Evolutionary conservation across 768 basidiomycete genomes (phyloP).

Genomic region (Serendipita vermifera): DNA sequence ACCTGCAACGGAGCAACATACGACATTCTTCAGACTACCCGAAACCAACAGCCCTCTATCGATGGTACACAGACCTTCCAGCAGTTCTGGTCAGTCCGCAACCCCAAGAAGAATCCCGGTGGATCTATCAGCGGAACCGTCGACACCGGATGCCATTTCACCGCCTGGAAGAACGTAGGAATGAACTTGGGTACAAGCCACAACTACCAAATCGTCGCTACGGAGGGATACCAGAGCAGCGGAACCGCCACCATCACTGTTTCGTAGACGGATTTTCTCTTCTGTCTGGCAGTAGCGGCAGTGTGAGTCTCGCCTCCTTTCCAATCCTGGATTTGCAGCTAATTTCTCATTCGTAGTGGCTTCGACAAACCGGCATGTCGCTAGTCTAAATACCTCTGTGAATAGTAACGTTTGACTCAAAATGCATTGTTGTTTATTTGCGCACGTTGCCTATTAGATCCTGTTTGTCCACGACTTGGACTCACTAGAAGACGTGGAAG

Average conservation of each 20-base stretch:
- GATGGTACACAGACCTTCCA: slow-evolving; percentile 32
- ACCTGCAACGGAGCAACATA: slow-evolving; percentile 33
- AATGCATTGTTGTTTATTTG: too few relatives aligned
- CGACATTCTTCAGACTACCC: slow-evolving; percentile 29
- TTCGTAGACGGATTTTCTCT: too few relatives aligned
- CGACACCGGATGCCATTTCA: slow-evolving; percentile 31
- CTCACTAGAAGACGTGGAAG: too few relatives aligned
- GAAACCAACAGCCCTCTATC: slow-evolving; percentile 32
- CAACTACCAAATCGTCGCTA: slow-evolving; percentile 37
- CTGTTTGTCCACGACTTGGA: too few relatives aligned
- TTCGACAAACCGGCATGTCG: too few relatives aligned
- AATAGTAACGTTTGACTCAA: too few relatives aligned
- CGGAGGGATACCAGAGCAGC: slow-evolving; percentile 33
- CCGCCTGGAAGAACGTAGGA: slow-evolving; percentile 30
- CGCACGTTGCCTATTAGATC: too few relatives aligned
- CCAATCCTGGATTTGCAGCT: too few relatives aligned
- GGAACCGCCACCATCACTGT: slow-evolving; percentile 27
- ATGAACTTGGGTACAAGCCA: slow-evolving; percentile 28
- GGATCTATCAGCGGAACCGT: slow-evolving; percentile 21
- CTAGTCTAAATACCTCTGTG: too few relatives aligned
- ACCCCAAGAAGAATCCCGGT: slow-evolving; percentile 22
- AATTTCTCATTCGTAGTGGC: too few relatives aligned
- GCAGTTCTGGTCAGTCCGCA: slow-evolving; percentile 36
- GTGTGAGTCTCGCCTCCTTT: too few relatives aligned
- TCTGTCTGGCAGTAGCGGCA: too few relatives aligned